Base-by-base conservation (phyloP, 768 basidiomycete species). In the Mycena amicta region DNA sequence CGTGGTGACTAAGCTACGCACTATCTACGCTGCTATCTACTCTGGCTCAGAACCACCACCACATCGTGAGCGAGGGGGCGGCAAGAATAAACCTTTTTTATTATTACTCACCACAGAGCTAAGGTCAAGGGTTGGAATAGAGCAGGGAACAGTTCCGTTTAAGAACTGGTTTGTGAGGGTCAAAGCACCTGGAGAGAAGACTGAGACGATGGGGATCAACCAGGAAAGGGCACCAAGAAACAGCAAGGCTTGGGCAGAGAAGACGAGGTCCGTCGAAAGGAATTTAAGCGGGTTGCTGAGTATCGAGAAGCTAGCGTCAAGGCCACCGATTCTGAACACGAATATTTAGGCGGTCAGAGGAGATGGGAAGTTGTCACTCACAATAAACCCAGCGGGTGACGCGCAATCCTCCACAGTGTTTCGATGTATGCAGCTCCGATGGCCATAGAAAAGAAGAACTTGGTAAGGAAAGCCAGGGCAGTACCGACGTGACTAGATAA, bases 361-460 rank as follows among this genome's bases (percentile, higher is more conserved):
- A 8, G 18, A 37, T 37, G 18, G 33, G 18, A 37, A n/a, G n/a
- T n/a, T n/a, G n/a, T n/a, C 33, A 37, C 33, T 18, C 33, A 37
- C 33, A 50, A 57, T 20, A 57, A 31, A 16, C 56, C 56, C 11
- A 45, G 41, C 20, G 50, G 50, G 8, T 49, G 50, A 23, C 56
- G 56, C 5, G 56, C 56, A n/a, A 33, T 47, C 31, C 45, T 52
- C 56, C 56, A 57, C 25, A 57, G 41, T 12, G 43, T 45, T 29
- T 57, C 31, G 2, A 57, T 27, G 26, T 50, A 57, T 25, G 56
- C 56, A 3, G 33, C 49, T 11, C 56, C 56, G 1, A 57, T 26
- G 27, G 46, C 31, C 50, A 50, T 41, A 18, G 29, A 23, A 26
- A 57, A 57, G 56, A 37, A 57, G 50, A 57, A 57, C 50, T 57